These are phyloP conservation scores for Fraxinus pennsylvanica DNA, from an alignment of 257 asterid genomes.

Conservation along the genomic window DNA sequence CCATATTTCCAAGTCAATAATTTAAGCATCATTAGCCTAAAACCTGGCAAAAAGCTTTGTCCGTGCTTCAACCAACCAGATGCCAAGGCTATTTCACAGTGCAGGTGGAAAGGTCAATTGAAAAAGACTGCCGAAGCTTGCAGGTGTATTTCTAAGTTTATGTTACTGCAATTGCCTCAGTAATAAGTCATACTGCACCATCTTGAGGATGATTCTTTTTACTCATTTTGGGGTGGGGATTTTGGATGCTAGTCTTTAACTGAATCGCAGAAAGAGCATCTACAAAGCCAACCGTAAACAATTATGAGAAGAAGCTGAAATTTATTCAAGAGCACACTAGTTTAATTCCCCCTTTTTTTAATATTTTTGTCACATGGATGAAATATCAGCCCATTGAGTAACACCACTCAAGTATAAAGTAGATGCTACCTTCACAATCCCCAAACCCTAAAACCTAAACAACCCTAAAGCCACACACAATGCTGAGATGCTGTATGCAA, in stretches of 20 bases:
- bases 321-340: too few species aligned
- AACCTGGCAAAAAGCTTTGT: not conserved
- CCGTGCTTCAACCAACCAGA: not conserved
- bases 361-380: too few species aligned
- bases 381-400: too few species aligned
- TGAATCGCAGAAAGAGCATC: not conserved
- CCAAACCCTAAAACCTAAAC: too few species aligned
- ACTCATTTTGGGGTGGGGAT: not conserved
- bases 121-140: not conserved
- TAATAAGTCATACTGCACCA: not conserved
- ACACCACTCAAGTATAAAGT: too few species aligned
- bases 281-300: not conserved
- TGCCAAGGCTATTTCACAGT: not conserved
- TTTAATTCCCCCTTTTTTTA: too few species aligned
- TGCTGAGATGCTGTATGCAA: too few species aligned
- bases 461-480: too few species aligned
- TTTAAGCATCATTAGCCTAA: not conserved
- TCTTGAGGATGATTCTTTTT: not conserved
- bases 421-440: too few species aligned
- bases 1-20: not conserved
- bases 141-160: not conserved
- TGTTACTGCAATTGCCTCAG: not conserved
- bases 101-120: not conserved
- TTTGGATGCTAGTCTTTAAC: not conserved
- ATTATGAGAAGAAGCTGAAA: not conserved